Base-by-base conservation (phyloP, 768 basidiomycete species). In the Crassisporium funariophilum region DNA sequence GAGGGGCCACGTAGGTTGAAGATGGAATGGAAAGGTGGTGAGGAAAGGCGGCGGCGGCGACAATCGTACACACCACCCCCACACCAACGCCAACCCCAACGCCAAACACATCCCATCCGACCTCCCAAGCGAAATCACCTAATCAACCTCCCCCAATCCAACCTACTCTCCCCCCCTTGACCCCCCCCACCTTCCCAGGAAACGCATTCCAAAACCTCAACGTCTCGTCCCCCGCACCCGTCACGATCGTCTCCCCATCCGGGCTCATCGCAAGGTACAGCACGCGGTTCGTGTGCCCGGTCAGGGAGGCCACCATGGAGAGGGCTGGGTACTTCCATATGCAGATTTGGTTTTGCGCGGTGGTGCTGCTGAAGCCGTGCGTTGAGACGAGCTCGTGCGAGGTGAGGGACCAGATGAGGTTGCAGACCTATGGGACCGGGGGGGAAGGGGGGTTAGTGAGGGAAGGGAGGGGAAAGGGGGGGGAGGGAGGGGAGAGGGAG, bases 341-440 rank as follows among this genome's bases (percentile, higher is more conserved):
- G 57, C 89, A 92, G 39, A 95, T 94, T 63, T 98, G 95, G 66
- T 98, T 97, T 65, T 97, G 94, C 2, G 93, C 88, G 0, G 91
- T 84, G 2, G 91, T 92, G 5, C 86, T 89, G 10, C 92, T 95
- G 71, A 93, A 99, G 1, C 95, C 95, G 57, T 99, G 95, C 0
- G 95, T 99, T 9, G 95, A 97, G 21, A 99, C 95, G 20, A 99
- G 81, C 67, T 99, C 95, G 55, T 97, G 94, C 2, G 95, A 95
- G 5, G 91, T 98, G 24, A 86, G 71, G 0, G 92, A 94, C 94
- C 94, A 98, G 50, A 93, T 90, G 45, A 98, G 82, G 70, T 98
- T 98, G 75, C 95, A 98, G 33, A 98, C 92, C 92, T 95, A 45
- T 10, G 16, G 22, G 12, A 40, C 33, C 31, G 19, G 17, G 29